Evolutionary conservation across 352 stramenopile genomes (phyloP).

Genomic region (Phytophthora parvispora): DNA sequence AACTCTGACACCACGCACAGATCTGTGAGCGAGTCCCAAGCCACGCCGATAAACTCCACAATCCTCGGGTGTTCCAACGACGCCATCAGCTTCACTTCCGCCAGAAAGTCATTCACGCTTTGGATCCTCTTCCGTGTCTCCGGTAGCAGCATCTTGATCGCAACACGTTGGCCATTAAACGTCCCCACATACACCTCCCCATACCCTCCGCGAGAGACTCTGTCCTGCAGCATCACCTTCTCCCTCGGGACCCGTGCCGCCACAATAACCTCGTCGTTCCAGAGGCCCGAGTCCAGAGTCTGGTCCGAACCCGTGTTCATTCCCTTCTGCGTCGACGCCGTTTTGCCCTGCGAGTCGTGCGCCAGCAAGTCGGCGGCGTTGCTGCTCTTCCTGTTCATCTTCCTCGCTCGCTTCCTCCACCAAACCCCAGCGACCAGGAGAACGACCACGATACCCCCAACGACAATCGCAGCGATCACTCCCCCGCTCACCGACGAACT

Average conservation of each 20-base stretch:
- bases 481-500: slow-evolving; percentile 12
- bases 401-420: slow-evolving; percentile 1
- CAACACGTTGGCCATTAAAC: slow-evolving; percentile 48
- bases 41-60: slow-evolving; percentile 58
- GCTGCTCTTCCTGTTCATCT: neutral
- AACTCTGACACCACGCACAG: slow-evolving; percentile 52
- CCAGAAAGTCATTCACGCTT: slow-evolving; percentile 51
- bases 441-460: slow-evolving; percentile 7
- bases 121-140: slow-evolving; percentile 28
- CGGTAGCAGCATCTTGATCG: slow-evolving; percentile 50
- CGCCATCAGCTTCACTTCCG: slow-evolving; percentile 60
- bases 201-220: slow-evolving; percentile 48
- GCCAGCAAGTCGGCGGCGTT: slow-evolving; percentile 13
- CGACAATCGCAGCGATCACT: slow-evolving; percentile 26
- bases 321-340: slow-evolving; percentile 1
- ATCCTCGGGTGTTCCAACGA: slow-evolving; percentile 39
- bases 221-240: slow-evolving; percentile 39
- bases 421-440: slow-evolving; percentile 5
- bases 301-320: neutral
- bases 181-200: slow-evolving; percentile 49
- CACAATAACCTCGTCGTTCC: slow-evolving; percentile 34
- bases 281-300: slow-evolving; percentile 4
- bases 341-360: slow-evolving; percentile 19
- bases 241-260: slow-evolving; percentile 44
- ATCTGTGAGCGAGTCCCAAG: slow-evolving; percentile 51